Evolutionary conservation across 2,329 filamentous ascomycete genomes (phyloP).

Genomic region (Cytospora schulzeri): DNA sequence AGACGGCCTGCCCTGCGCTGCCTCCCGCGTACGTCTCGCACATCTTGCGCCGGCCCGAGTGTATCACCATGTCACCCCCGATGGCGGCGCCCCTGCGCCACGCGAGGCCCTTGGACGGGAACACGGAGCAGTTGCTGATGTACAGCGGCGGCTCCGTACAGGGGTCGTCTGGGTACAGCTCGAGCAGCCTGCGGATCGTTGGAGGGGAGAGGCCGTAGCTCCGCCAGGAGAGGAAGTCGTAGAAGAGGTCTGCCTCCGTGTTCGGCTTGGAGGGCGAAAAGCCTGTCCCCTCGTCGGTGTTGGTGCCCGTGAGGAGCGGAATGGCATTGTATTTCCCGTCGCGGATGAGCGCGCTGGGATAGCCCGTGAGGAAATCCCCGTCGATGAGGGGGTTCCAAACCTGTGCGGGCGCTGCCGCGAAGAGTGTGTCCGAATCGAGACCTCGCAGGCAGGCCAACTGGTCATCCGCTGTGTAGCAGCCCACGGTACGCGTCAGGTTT

Average conservation of each 20-base stretch:
- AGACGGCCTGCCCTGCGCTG: conserved; percentile 41
- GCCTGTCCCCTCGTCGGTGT: conserved; percentile 50
- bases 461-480: conserved; percentile 37
- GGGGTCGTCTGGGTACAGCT: conserved; percentile 52
- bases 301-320: conserved; percentile 50
- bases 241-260: conserved; percentile 47
- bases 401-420: conserved; percentile 39
- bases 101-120: conserved; percentile 40
- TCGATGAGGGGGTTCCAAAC: conserved; percentile 50
- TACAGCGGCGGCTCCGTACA: conserved; percentile 48
- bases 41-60: conserved; percentile 48
- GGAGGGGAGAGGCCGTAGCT: conserved; percentile 49
- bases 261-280: conserved; percentile 45
- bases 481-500: conserved; percentile 39
- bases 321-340: conserved; percentile 46
- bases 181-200: conserved; percentile 45
- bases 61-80: conserved; percentile 52
- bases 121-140: conserved; percentile 40
- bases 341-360: conserved; percentile 48
- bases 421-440: conserved; percentile 38
- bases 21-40: conserved; percentile 43
- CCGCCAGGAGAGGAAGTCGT: conserved; percentile 45
- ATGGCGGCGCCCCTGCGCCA: conserved; percentile 50
- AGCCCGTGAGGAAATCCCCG: conserved; percentile 50
- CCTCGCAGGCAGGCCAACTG: conserved; percentile 42